Conservation (phyloP, 305 asterid species). For the Ajuga reptans region DNA sequence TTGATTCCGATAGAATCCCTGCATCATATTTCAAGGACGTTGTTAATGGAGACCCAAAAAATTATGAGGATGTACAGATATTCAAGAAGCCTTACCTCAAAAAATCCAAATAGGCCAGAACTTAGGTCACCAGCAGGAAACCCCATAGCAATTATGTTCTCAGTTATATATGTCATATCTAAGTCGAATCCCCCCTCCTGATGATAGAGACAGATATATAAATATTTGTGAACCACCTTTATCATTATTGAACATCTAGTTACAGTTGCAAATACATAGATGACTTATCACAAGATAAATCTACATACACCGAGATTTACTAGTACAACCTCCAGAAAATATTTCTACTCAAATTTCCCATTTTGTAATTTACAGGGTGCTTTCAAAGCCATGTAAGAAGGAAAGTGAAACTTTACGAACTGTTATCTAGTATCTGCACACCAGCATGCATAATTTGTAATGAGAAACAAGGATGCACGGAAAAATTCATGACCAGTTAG, state of each 20-base stretch:
- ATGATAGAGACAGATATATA: conserved; percentile 19
- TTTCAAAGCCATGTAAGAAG: not conserved
- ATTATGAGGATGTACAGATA: conserved; percentile 1
- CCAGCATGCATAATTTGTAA: not conserved
- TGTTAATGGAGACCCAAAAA: conserved; percentile 16
- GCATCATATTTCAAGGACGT: conserved; percentile 27
- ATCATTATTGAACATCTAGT: conserved; percentile 10
- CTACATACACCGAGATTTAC: not conserved
- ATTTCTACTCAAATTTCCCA: not conserved
- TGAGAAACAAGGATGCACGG: not conserved
- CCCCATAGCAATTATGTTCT: conserved; percentile 96
- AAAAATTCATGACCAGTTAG: not conserved
- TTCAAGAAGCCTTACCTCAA: conserved; percentile 56
- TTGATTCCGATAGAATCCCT: conserved; percentile 90
- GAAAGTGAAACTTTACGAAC: not conserved
- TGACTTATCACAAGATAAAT: not conserved
- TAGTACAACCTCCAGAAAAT: not conserved
- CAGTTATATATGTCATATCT: conserved; percentile 98
- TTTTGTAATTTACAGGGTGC: not conserved
- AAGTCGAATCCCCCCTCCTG: conserved; percentile 97
- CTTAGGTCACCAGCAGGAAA: conserved; percentile 98
- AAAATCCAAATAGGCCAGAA: conserved; percentile 91
- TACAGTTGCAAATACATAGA: not conserved
- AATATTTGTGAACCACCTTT: conserved; percentile 6
- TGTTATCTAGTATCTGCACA: not conserved